phyloP scores from a whole-genome alignment of 768 basidiomycete genomes.

The Collybia nuda region DNA sequence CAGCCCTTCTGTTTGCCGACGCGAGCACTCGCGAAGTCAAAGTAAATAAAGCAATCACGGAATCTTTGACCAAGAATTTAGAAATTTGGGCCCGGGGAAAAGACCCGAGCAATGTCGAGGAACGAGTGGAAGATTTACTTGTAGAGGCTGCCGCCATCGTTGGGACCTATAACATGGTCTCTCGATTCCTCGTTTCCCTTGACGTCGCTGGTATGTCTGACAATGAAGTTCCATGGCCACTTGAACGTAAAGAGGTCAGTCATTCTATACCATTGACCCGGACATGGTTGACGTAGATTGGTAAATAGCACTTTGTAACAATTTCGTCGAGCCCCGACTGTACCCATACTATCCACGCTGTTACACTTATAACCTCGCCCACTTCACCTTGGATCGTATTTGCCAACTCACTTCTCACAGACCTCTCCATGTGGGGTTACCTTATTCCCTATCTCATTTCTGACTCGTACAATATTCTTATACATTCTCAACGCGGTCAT shows the following conservation, averaged over 20 bases:
- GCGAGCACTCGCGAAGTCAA: conserved; percentile 49
- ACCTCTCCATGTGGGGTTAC: conserved; percentile 46
- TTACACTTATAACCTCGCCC: conserved; percentile 37
- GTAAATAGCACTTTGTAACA: conserved; percentile 35
- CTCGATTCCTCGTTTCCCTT: conserved; percentile 59
- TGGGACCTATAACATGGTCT: conserved; percentile 68
- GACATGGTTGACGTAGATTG: not conserved
- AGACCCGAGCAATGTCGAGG: conserved; percentile 21
- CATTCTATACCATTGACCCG: not conserved
- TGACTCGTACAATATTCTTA: conserved; percentile 40
- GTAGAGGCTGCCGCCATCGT: conserved; percentile 56
- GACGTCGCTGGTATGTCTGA: conserved; percentile 58
- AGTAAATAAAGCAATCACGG: conserved; percentile 40
- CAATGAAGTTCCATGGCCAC: conserved; percentile 46
- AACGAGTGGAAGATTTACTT: conserved; percentile 40
- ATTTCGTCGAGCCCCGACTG: conserved; percentile 29
- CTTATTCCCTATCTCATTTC: conserved; percentile 40
- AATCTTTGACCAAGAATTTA: conserved; percentile 39
- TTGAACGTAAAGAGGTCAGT: conserved; percentile 42
- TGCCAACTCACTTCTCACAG: conserved; percentile 49
- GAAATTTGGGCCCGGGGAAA: conserved; percentile 17
- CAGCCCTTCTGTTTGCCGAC: conserved; percentile 59
- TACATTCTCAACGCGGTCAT: conserved; percentile 55
- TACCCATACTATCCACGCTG: conserved; percentile 37
- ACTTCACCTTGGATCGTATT: conserved; percentile 52